Conservation (phyloP, 768 basidiomycete species). For the Suillus occidentalis region DNA sequence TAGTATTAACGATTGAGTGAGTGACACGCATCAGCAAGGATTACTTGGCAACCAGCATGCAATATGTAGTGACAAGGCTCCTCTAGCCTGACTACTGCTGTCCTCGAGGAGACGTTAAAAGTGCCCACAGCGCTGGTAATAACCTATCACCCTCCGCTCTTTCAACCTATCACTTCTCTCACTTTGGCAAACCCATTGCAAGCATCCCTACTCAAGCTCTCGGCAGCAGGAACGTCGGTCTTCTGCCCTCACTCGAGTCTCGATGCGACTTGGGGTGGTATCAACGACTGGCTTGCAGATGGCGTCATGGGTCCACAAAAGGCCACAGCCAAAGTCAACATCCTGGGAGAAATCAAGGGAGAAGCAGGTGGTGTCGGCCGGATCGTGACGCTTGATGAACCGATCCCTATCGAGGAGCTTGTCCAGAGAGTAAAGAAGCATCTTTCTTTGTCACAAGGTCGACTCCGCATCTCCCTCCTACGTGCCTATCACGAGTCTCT, state of each 20-base stretch:
- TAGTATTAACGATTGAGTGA: constrained; percentile 75
- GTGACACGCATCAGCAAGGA: constrained; percentile 14
- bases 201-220: constrained; percentile 74
- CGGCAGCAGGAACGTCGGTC: constrained; percentile 80
- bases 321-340: constrained; percentile 30
- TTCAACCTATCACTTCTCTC: constrained; percentile 70
- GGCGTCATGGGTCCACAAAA: constrained; percentile 41
- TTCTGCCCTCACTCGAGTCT: constrained; percentile 89
- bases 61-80: constrained; percentile 9
- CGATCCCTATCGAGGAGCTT: constrained; percentile 59
- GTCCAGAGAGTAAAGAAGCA: constrained; percentile 69
- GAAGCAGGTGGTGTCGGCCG: constrained; percentile 67
- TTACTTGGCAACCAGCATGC: constrained; percentile 14
- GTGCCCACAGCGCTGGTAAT: constrained; percentile 66
- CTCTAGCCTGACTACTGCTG: constrained; percentile 68
- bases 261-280: constrained; percentile 79
- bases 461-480: constrained; percentile 11
- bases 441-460: constrained; percentile 61
- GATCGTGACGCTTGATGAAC: constrained; percentile 58
- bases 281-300: constrained; percentile 87
- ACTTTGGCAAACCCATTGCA: constrained; percentile 81
- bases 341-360: constrained; percentile 42
- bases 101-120: constrained; percentile 66
- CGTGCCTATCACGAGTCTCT: neutral
- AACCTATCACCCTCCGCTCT: constrained; percentile 85